phyloP scores from a whole-genome alignment of 1,284 basidiomycete genomes.

The Volvariella surrecta region DNA sequence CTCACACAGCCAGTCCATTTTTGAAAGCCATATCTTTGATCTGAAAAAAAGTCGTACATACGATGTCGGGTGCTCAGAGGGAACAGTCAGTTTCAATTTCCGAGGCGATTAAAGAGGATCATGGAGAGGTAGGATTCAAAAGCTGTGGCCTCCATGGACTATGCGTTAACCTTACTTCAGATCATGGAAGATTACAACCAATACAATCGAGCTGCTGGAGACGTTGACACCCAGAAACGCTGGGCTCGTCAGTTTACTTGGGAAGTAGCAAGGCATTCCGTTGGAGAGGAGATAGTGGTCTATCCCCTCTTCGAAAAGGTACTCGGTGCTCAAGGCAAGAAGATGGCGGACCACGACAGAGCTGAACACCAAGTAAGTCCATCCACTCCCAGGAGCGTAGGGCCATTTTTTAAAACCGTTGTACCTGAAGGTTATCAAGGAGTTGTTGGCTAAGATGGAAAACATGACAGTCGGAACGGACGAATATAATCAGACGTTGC shows the following conservation, averaged over 20 bases:
- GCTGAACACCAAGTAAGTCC: slow-evolving; percentile 46
- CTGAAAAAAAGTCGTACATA: too few relatives aligned
- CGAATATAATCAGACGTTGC: slow-evolving; percentile 34
- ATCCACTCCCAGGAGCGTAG: background rate
- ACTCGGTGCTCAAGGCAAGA: slow-evolving; percentile 41
- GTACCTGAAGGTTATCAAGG: slow-evolving; percentile 33
- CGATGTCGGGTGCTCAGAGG: too few relatives aligned
- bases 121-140: too few relatives aligned
- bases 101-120: too few relatives aligned
- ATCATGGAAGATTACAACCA: too few relatives aligned
- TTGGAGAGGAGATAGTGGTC: slow-evolving; percentile 59
- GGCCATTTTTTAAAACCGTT: too few relatives aligned
- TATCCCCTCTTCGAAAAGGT: slow-evolving; percentile 61
- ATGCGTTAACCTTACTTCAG: too few relatives aligned
- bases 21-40: too few relatives aligned
- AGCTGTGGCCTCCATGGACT: too few relatives aligned
- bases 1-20: too few relatives aligned
- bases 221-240: slow-evolving; percentile 39
- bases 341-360: slow-evolving; percentile 51
- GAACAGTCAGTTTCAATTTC: too few relatives aligned
- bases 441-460: slow-evolving; percentile 39
- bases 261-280: slow-evolving; percentile 55
- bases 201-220: slow-evolving; percentile 30
- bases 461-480: slow-evolving; percentile 29
- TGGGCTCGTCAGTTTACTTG: slow-evolving; percentile 51